Conservation (phyloP, 176 grass and related monocot species). For the Oryza brachyantha region DNA sequence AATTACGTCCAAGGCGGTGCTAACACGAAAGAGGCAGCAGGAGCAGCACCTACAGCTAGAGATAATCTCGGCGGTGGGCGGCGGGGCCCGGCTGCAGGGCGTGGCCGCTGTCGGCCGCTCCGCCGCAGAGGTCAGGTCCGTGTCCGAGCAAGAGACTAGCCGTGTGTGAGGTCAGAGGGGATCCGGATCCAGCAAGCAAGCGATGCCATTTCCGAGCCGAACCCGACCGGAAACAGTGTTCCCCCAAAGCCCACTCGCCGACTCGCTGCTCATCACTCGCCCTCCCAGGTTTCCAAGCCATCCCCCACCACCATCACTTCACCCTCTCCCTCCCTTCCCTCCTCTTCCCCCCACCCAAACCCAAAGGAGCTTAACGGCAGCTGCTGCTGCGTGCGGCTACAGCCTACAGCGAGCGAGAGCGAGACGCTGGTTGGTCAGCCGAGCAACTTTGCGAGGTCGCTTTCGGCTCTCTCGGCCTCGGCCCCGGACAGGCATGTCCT, state of each 20-base stretch:
- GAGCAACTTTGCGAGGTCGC: not conserved
- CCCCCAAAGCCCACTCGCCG: not conserved
- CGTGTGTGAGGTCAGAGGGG: not conserved
- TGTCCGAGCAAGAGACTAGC: not conserved
- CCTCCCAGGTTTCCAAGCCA: not conserved
- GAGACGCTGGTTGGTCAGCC: not conserved
- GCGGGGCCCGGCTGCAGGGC: constrained; percentile 4
- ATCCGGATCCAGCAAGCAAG: not conserved
- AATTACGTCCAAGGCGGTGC: too few relatives aligned
- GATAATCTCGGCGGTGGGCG: not conserved
- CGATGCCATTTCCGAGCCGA: not conserved
- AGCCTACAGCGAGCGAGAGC: not conserved
- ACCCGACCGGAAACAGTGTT: not conserved
- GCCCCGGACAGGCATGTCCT: constrained; percentile 30
- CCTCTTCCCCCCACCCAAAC: not conserved
- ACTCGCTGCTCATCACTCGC: not conserved
- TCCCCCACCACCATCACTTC: not conserved
- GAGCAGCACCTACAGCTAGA: too few relatives aligned
- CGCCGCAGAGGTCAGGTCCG: too few relatives aligned
- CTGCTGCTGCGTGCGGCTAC: not conserved
- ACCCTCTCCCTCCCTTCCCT: not conserved
- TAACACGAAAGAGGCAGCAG: too few relatives aligned
- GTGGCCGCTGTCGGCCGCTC: not conserved
- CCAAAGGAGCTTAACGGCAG: not conserved
- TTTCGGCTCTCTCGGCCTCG: constrained; percentile 7